Evolutionary conservation across 805 yeast genomes (phyloP), one percentile per base, ranked within the genome.

Genomic region (Myxozyma udenii): DNA sequence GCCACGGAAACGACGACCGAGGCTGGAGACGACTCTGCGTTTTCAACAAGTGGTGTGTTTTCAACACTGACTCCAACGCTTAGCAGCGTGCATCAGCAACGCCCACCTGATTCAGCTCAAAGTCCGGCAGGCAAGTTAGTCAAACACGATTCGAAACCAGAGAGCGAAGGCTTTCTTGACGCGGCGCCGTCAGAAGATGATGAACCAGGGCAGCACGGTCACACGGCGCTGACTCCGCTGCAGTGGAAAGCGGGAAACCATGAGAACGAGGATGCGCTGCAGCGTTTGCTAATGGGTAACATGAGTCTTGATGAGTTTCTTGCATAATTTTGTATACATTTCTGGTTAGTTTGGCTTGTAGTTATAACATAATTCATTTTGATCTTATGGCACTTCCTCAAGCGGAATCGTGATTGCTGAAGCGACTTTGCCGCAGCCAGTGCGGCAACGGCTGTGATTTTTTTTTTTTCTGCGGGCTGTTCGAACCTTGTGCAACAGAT

Each of bases 231-330:
- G n/a, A 19, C 18, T 7, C 40, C 14, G 2, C 16, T 9, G 21
- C 2, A 12, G 44, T 41, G 6, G 32, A 11, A n/a, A 21, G 23
- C 21, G 14, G 22, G 11, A 38, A 18, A 12, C 16, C 18, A 14
- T 44, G 49, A 48, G 46, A 22, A 11, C 5, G 49, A 44, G 14
- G 53, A 44, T 32, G 35, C 51, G 2, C 42, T 48, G 26, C 33
- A 44, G 32, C 48, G 48, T 30, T 41, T 62, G 25, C 45, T 62
- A 14, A 50, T 55, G 28, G 53, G 63, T 4, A 56, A 50, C 44
- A 57, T 61, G 59, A 51, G 59, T 30, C 50, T 62, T 18, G 64
- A 62, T 35, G 63, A 62, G 38, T 55, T 61, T 46, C 48, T 61
- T 28, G 33, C 33, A 14, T 28, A 14, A 28, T 28, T 28, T 28